These are phyloP conservation scores for Trichoderma semiorbis DNA, from an alignment of 2,329 filamentous ascomycete genomes.

Conservation along the genomic window DNA sequence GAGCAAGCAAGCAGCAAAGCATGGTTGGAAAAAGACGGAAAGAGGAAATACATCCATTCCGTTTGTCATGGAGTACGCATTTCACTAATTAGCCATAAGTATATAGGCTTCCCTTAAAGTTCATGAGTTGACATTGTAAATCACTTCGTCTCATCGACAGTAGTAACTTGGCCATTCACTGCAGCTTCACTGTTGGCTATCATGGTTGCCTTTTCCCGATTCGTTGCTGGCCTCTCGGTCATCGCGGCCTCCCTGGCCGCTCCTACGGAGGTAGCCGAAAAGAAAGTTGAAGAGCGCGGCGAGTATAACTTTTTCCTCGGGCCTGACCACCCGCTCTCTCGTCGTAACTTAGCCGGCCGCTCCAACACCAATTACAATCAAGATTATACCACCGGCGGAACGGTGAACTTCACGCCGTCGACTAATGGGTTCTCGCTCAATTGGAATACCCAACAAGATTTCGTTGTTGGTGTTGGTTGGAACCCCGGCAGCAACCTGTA, in stretches of 20 bases:
- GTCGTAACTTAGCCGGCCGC: background rate
- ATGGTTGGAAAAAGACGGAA: background rate
- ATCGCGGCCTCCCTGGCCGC: background rate
- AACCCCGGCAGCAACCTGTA: slow-evolving; percentile 10
- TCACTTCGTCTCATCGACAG: background rate
- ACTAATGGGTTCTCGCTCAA: slow-evolving; percentile 16
- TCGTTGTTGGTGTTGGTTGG: slow-evolving; percentile 23
- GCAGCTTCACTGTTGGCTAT: background rate
- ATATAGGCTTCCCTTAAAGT: background rate
- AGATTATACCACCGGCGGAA: background rate
- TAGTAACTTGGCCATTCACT: background rate
- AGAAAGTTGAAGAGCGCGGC: background rate
- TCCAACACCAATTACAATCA: background rate
- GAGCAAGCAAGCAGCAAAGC: background rate
- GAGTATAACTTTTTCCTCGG: background rate
- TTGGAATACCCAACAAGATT: slow-evolving; percentile 20
- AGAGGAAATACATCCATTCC: background rate
- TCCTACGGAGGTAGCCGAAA: background rate
- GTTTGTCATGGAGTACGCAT: background rate
- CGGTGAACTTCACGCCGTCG: background rate
- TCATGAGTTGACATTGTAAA: background rate
- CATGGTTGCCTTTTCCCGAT: background rate
- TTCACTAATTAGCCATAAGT: background rate
- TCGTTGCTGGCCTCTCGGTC: background rate
- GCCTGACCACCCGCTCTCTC: background rate